Percentiles rank a stretch among this genome's conserved stretches.
Evolutionary conservation across 345 rosid genomes (phyloP).

Genomic region (Brassica cretica): DNA sequence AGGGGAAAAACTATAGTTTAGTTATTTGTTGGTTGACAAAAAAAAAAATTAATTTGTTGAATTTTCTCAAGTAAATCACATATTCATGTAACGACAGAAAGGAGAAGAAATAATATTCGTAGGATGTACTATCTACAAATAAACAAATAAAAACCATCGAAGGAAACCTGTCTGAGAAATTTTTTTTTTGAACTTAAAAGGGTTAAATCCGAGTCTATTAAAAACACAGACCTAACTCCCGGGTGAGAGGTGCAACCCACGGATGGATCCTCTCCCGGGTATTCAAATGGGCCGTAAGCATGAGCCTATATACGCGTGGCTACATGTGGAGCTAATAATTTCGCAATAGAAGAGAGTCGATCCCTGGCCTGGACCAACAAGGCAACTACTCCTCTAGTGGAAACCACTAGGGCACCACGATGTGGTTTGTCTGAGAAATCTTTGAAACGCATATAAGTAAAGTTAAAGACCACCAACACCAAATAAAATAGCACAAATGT

Average conservation of each 20-base stretch:
- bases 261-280: no score
- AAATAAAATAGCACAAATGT: conserved; percentile 3
- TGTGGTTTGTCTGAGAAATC: conserved; percentile 15
- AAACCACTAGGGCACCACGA: no score
- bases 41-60: not conserved
- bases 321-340: no score
- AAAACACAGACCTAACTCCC: no score
- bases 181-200: not conserved
- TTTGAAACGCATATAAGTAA: conserved; percentile 1
- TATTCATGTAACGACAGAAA: conserved; percentile 17
- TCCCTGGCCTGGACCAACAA: no score
- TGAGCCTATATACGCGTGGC: no score
- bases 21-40: not conserved
- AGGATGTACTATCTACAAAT: conserved; percentile 2
- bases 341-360: no score
- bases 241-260: no score
- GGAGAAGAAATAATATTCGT: conserved; percentile 2
- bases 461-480: not conserved
- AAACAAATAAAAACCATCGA: not conserved
- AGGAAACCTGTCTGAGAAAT: conserved; percentile 14
- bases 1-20: not conserved
- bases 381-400: no score
- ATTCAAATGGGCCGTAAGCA: no score
- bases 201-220: no score
- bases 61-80: conserved; percentile 10